phyloP scores from a whole-genome alignment of 331 rosid species.

The Telfairia occidentalis region DNA sequence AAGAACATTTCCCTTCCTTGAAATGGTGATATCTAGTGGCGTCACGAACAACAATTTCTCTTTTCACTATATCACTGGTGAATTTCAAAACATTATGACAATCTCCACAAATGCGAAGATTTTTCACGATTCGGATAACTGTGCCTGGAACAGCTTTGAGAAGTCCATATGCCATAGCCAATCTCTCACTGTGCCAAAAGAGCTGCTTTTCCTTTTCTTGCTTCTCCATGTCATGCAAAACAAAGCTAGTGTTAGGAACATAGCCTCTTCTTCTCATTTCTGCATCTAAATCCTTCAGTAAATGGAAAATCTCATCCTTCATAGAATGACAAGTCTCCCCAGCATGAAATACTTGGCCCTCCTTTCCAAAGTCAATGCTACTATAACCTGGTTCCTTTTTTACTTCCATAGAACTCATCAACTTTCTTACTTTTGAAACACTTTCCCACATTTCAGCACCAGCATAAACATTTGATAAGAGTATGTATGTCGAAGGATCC shows the following conservation, averaged over 20 bases:
- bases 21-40: conserved; percentile 66
- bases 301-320: conserved; percentile 46
- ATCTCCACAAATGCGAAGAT: conserved; percentile 71
- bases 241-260: conserved; percentile 61
- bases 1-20: conserved; percentile 59
- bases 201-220: conserved; percentile 72
- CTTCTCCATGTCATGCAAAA: conserved; percentile 63
- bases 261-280: conserved; percentile 72
- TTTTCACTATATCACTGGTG: conserved; percentile 40
- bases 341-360: conserved; percentile 58
- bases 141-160: conserved; percentile 51
- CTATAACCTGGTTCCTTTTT: conserved; percentile 77
- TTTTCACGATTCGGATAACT: conserved; percentile 57
- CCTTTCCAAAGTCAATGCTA: conserved; percentile 49
- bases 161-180: conserved; percentile 69
- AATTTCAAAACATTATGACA: conserved; percentile 72
- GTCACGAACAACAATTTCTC: conserved; percentile 68
- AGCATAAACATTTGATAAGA: conserved; percentile 58
- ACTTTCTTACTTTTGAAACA: conserved; percentile 50
- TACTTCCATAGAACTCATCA: conserved; percentile 51
- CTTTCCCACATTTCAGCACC: conserved; percentile 56
- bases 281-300: conserved; percentile 37
- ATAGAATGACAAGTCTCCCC: conserved; percentile 48
- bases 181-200: conserved; percentile 74
- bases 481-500: conserved; percentile 55